Conservation (phyloP, 352 stramenopile species). For the Saprolegnia parasitica region DNA sequence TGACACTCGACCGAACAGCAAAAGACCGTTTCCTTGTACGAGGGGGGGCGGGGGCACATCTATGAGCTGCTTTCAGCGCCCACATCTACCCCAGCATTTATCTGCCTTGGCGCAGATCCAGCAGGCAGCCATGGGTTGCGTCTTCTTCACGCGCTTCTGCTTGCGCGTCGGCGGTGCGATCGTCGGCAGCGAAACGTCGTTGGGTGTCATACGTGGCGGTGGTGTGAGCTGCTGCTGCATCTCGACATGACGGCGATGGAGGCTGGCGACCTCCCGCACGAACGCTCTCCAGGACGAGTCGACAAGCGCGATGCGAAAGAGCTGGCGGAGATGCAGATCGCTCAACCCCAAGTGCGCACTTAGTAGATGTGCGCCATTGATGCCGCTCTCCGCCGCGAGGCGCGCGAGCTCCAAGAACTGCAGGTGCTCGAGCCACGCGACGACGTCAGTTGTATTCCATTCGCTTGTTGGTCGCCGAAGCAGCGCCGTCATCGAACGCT, state of each 20-base stretch:
- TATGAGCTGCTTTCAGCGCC: background rate
- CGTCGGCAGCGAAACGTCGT: background rate
- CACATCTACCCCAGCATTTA: background rate
- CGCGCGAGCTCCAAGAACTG: background rate
- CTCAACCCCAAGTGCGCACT: constrained; percentile 23
- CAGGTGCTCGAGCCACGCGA: constrained; percentile 20
- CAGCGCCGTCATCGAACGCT: constrained; percentile 7
- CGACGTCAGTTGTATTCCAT: constrained; percentile 11
- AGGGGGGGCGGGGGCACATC: background rate
- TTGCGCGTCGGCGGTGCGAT: background rate
- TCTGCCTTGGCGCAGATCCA: constrained; percentile 12
- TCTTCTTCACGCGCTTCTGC: constrained; percentile 9
- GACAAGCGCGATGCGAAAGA: constrained; percentile 2
- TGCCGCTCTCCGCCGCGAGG: background rate
- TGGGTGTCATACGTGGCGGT: background rate
- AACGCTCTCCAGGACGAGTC: constrained; percentile 23
- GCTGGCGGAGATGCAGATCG: constrained; percentile 20
- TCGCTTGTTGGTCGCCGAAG: background rate
- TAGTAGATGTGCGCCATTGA: constrained; percentile 10
- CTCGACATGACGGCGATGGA: constrained; percentile 13
- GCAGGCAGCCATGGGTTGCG: background rate
- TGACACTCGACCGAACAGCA: constrained; percentile 18
- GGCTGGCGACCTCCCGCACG: constrained; percentile 15
- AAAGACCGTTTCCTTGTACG: background rate
- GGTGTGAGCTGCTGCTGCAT: background rate